Evolutionary conservation across 139 green algal genomes (phyloP), one percentile per base, ranked within the genome.

Genomic region (Pedinophyceae sp.): DNA sequence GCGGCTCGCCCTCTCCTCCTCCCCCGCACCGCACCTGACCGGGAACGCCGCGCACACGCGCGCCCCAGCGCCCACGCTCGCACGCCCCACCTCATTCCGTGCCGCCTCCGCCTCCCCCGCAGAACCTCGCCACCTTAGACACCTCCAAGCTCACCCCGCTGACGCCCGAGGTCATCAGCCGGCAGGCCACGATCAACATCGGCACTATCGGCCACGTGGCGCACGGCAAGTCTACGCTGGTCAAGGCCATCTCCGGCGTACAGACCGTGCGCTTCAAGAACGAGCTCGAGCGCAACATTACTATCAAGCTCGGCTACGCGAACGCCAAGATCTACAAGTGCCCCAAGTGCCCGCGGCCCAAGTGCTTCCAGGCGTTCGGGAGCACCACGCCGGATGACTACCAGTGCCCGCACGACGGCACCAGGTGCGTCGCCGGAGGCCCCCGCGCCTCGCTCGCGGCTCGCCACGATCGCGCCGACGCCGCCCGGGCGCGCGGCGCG

Each of bases 181-280:
- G 92, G 34, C 92, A 99, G 64, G 92, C 92, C 15, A 99, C 92
- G 7, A 99, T 99, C 71, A 99, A 99, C 72, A 96, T 99, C 51
- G 91, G 89, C 53, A 97, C 91, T 6, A 97, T 98, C 58, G 92
- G 92, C 4, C 92, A 99, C 61, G 92, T 99, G 60, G 92, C 92
- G 2, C 92, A 99, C 73, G 92, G 92, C 39, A 99, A 99, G 70
- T 97, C 89, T 1, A 99, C 92, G 3, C 81, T 99, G n/a, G 92
- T 99, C 0, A 99, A 99, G 61, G 89, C 92, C 53, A 97, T 99
- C 61, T 94, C 83, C 2, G 92, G 92, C 39, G 92, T 99, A 43
- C 91, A 97, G 75, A 99, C 92, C 2, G 92, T 98, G 30, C 83
- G 92, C 13, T 99, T 99, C 75, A 99, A 99, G 79, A 99, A 99